A percentile compares a stretch with the other conserved stretches of the same genome.
Conservation (phyloP, 768 basidiomycete species). For the Boletus speciosus region DNA sequence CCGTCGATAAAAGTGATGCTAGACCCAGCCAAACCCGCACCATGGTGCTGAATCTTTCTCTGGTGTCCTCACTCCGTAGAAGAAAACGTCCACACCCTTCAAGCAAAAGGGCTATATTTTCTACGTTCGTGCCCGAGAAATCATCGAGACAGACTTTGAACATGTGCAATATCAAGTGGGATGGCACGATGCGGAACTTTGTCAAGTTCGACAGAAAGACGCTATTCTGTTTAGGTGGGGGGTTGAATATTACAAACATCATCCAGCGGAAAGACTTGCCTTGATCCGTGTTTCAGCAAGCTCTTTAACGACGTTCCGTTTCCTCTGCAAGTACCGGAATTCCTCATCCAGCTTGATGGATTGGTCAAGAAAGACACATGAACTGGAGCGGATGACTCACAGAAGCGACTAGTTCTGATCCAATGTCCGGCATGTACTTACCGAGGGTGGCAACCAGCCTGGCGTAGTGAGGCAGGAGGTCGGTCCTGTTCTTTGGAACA, state of each 20-base stretch:
- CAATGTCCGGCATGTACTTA: conserved; percentile 92
- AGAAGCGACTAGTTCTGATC: conserved; percentile 71
- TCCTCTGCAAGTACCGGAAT: conserved; percentile 90
- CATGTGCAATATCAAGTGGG: conserved; percentile 89
- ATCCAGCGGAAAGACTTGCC: conserved; percentile 39
- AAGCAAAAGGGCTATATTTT: conserved; percentile 85
- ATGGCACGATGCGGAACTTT: conserved; percentile 91
- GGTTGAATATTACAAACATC: neutral
- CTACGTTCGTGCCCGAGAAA: conserved; percentile 88
- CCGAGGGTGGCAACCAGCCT: conserved; percentile 84
- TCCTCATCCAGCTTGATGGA: conserved; percentile 84
- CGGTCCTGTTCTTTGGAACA: conserved; percentile 83
- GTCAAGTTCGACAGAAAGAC: conserved; percentile 86
- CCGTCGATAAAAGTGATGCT: neutral
- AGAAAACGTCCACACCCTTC: conserved; percentile 95
- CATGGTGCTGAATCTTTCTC: conserved; percentile 85
- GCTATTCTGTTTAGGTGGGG: conserved; percentile 60
- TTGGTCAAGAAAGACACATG: neutral
- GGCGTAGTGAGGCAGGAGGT: conserved; percentile 91
- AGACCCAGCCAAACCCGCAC: conserved; percentile 36
- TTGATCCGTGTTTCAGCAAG: conserved; percentile 81
- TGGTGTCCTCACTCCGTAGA: conserved; percentile 82
- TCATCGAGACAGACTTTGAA: conserved; percentile 98
- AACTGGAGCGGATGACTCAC: conserved; percentile 45
- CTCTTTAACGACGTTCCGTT: conserved; percentile 91